Conservation (phyloP, 495 filamentous ascomycete species). For the Viridothelium virens region DNA sequence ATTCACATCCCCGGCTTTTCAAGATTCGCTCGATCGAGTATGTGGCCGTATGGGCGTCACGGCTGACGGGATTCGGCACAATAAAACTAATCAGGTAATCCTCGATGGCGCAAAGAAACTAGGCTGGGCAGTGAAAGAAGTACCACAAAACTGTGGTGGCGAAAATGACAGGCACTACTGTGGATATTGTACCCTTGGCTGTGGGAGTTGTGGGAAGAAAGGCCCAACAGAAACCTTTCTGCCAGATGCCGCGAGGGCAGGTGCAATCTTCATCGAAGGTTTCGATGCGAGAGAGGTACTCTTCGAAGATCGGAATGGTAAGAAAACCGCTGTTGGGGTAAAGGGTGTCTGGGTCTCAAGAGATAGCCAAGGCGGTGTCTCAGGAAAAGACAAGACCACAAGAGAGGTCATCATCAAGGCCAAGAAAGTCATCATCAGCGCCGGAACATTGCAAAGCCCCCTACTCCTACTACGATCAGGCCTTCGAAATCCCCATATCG, state of each 20-base stretch:
- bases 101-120: constrained; percentile 69
- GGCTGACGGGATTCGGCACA: constrained; percentile 58
- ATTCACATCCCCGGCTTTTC: constrained; percentile 68
- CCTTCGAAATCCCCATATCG: constrained; percentile 68
- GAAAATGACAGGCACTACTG: constrained; percentile 54
- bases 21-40: constrained; percentile 65
- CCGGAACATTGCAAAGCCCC: constrained; percentile 67
- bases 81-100: constrained; percentile 56
- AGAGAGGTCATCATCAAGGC: constrained; percentile 64
- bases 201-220: constrained; percentile 63
- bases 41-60: constrained; percentile 74
- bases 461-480: constrained; percentile 69
- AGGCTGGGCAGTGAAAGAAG: constrained; percentile 60
- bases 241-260: constrained; percentile 64
- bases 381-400: constrained; percentile 40
- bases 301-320: constrained; percentile 50
- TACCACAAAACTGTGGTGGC: constrained; percentile 73
- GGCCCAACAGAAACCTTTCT: constrained; percentile 71
- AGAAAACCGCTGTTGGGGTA: constrained; percentile 58
- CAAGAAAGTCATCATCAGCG: constrained; percentile 71
- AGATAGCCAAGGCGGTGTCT: constrained; percentile 51
- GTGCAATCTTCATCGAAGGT: constrained; percentile 74
- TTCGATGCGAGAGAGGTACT: constrained; percentile 59
- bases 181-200: constrained; percentile 74
- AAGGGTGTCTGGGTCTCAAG: constrained; percentile 65